A percentile compares a stretch with the other conserved stretches of the same genome.
Evolutionary conservation across 768 basidiomycete species (phyloP).

Genomic region (Mycena pura): DNA sequence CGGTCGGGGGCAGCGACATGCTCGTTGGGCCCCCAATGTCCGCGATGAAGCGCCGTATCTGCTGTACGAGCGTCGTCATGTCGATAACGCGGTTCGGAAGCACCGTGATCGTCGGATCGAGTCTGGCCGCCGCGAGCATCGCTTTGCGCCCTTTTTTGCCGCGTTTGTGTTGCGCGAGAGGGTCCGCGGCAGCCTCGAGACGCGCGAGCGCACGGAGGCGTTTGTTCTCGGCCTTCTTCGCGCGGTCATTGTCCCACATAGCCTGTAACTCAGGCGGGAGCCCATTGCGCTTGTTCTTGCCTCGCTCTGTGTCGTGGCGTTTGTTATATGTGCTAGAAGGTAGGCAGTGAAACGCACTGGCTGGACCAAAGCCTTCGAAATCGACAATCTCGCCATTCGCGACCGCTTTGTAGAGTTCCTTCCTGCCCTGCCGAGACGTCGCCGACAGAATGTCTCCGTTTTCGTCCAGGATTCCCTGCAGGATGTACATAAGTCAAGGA

Average conservation of each 20-base stretch:
- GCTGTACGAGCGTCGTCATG: slow-evolving; percentile 68
- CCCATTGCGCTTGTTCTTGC: slow-evolving; percentile 59
- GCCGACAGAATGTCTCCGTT: slow-evolving; percentile 56
- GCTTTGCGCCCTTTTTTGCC: slow-evolving; percentile 75
- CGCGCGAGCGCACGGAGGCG: slow-evolving; percentile 63
- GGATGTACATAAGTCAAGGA: not conserved
- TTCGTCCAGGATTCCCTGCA: slow-evolving; percentile 66
- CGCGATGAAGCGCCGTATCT: slow-evolving; percentile 73
- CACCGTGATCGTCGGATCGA: slow-evolving; percentile 53
- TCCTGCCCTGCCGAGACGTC: slow-evolving; percentile 54
- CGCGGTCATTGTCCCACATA: slow-evolving; percentile 84
- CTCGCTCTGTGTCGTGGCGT: slow-evolving; percentile 40
- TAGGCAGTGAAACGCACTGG: slow-evolving; percentile 51
- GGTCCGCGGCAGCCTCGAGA: slow-evolving; percentile 65
- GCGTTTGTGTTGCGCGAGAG: slow-evolving; percentile 64
- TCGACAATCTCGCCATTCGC: slow-evolving; percentile 59
- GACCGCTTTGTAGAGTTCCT: slow-evolving; percentile 66
- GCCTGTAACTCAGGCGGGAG: slow-evolving; percentile 64
- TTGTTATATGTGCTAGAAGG: not conserved
- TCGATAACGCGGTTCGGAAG: slow-evolving; percentile 64
- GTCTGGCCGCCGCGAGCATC: slow-evolving; percentile 60
- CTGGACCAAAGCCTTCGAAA: slow-evolving; percentile 41
- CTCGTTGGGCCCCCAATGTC: slow-evolving; percentile 56
- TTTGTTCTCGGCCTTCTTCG: slow-evolving; percentile 82
- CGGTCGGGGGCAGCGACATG: slow-evolving; percentile 81